Evolutionary conservation across 2,329 filamentous ascomycete genomes (phyloP).

Genomic region (Aspergillus hiratsukae): DNA sequence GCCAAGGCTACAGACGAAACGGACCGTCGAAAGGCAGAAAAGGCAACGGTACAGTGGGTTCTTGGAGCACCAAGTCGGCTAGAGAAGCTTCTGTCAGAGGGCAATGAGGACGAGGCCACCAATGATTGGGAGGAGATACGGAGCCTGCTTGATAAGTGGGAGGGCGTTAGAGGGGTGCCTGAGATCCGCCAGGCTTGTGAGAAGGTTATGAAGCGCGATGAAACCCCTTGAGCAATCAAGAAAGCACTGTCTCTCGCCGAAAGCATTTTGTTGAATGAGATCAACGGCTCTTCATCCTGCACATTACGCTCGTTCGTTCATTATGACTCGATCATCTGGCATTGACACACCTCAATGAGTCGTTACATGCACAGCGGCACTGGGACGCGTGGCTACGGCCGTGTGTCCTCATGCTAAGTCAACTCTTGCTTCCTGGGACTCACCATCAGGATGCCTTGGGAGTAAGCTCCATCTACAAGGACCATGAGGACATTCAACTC

Average conservation of each 20-base stretch:
- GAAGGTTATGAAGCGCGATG: slow-evolving; percentile 29
- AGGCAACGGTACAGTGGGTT: slow-evolving; percentile 44
- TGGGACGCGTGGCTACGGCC: background rate
- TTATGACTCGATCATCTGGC: background rate
- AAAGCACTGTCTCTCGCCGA: background rate
- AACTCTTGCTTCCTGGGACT: background rate
- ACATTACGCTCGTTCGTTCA: background rate
- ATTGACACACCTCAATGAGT: background rate
- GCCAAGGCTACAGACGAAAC: slow-evolving; percentile 15
- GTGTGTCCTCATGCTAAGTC: background rate
- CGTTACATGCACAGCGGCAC: too few relatives aligned
- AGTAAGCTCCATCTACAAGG: background rate
- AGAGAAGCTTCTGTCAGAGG: slow-evolving; percentile 33
- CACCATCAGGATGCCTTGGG: background rate
- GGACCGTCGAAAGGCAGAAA: slow-evolving; percentile 27
- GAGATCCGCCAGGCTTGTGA: slow-evolving; percentile 39
- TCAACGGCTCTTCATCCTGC: background rate
- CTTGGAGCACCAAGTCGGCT: slow-evolving; percentile 39
- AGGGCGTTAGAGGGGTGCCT: slow-evolving; percentile 40
- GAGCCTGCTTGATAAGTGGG: slow-evolving; percentile 39
- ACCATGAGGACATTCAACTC: background rate
- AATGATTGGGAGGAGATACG: slow-evolving; percentile 41
- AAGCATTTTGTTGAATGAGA: background rate
- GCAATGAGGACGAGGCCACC: slow-evolving; percentile 37
- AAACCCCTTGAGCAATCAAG: slow-evolving; percentile 20